Percentiles rank a stretch among this genome's conserved stretches.
phyloP scores from a whole-genome alignment of 2,329 filamentous ascomycete genomes.

The Sarocladium strictum region DNA sequence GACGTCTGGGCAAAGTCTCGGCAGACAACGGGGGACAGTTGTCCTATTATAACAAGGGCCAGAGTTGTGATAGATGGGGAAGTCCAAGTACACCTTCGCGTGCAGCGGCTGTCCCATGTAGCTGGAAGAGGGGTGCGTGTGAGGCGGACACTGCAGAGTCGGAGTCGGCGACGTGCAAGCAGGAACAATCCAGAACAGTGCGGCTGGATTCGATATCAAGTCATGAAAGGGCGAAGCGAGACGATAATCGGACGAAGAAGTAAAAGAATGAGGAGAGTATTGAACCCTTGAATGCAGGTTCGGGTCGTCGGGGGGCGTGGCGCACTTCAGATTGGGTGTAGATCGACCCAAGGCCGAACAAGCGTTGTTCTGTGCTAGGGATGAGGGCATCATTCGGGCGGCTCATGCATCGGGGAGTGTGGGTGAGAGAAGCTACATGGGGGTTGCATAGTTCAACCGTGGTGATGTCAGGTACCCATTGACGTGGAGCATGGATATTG shows the following conservation, averaged over 20 bases:
- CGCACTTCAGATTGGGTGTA: background rate
- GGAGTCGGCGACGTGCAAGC: no score
- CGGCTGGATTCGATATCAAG: background rate
- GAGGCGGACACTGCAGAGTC: background rate
- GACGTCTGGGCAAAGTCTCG: background rate
- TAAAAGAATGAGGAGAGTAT: background rate
- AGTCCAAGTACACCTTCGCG: background rate
- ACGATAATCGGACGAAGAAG: background rate
- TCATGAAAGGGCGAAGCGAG: background rate
- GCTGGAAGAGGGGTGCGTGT: background rate
- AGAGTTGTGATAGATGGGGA: background rate
- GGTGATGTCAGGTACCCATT: background rate
- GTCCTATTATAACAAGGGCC: background rate
- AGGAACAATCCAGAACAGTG: no score
- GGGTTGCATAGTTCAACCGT: background rate
- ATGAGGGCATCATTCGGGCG: background rate
- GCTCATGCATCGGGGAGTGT: background rate
- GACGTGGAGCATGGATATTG: background rate
- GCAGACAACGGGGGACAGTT: background rate
- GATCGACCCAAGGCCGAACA: background rate
- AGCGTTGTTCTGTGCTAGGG: background rate
- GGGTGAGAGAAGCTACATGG: background rate
- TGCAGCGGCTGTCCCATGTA: background rate
- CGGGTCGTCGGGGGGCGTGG: constrained; percentile 7
- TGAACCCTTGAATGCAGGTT: background rate